Evolutionary conservation across 208 protist genomes (phyloP).

Genomic region (Trypanosoma platydactyli): DNA sequence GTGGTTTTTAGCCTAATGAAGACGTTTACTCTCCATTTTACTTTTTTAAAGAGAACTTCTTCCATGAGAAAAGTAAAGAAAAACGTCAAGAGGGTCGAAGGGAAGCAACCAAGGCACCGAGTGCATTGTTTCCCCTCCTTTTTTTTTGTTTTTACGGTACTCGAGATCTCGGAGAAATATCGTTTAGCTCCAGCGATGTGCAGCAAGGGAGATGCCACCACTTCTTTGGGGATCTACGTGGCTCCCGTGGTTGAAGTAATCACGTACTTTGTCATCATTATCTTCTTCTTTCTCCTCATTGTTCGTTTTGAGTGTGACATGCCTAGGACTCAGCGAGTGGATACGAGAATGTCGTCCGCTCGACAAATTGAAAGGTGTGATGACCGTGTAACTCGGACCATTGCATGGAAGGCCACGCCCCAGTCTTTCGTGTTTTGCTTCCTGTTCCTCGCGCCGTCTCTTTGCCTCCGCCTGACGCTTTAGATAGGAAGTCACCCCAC

Average conservation of each 20-base stretch:
- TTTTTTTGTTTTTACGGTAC: neutral
- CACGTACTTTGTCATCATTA: neutral
- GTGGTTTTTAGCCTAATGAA: too few species aligned
- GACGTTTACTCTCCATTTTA: neutral
- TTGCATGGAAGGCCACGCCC: slow-evolving; percentile 35
- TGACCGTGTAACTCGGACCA: slow-evolving; percentile 32
- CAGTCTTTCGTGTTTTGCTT: slow-evolving; percentile 42
- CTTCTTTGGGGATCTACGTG: slow-evolving; percentile 14
- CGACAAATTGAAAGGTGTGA: slow-evolving; percentile 41
- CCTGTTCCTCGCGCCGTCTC: slow-evolving; percentile 44
- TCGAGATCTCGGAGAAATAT: neutral
- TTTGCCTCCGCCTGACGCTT: slow-evolving; percentile 57
- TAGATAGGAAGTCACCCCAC: slow-evolving; percentile 58
- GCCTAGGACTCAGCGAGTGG: slow-evolving; percentile 2
- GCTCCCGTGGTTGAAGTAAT: neutral
- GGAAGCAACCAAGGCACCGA: neutral
- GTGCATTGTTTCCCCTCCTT: too few species aligned
- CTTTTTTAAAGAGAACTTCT: neutral
- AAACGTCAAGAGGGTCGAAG: neutral
- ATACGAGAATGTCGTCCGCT: slow-evolving; percentile 14
- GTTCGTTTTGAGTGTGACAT: neutral
- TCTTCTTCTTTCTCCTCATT: neutral
- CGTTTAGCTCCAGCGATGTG: neutral
- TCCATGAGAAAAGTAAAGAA: slow-evolving; percentile 3
- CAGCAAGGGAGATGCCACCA: neutral